A percentile compares a stretch with the other conserved stretches of the same genome.
These are phyloP conservation scores for Trichopus zeylanicus DNA, from an alignment of 116 monocot species.

Conservation along the genomic window DNA sequence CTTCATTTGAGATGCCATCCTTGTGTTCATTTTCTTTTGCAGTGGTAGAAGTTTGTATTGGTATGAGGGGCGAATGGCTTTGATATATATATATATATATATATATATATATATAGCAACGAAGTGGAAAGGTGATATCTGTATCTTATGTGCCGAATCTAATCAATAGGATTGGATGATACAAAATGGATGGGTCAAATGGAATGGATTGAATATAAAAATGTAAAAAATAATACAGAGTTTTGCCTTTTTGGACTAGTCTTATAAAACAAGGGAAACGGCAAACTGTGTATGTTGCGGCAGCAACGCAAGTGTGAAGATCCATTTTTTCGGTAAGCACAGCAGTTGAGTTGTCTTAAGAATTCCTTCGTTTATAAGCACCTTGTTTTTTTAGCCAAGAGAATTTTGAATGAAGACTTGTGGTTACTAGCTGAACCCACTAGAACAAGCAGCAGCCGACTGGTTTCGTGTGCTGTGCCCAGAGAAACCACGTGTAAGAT, in stretches of 20 bases:
- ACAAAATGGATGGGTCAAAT: background rate
- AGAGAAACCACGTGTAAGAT: background rate
- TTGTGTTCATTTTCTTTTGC: background rate
- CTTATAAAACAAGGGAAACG: background rate
- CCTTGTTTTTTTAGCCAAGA: too few species aligned
- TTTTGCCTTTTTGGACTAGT: background rate
- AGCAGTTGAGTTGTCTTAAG: too few species aligned
- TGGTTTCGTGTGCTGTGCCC: background rate
- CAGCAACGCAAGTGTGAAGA: background rate
- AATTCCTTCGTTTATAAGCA: too few species aligned
- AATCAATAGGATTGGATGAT: background rate
- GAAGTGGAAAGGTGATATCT: slow-evolving; percentile 3
- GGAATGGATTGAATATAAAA: background rate
- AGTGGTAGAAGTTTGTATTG: slow-evolving; percentile 3
- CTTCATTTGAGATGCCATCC: slow-evolving; percentile 18
- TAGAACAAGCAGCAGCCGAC: background rate
- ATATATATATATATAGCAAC: slow-evolving; percentile 11
- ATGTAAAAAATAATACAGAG: background rate
- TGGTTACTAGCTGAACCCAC: background rate
- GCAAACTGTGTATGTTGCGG: background rate
- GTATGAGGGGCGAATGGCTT: background rate
- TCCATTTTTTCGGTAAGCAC: background rate
- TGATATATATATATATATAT: too few species aligned
- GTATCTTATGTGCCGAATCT: background rate
- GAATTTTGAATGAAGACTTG: background rate